A percentile compares a stretch with the other conserved stretches of the same genome.
Evolutionary conservation across 768 basidiomycete genomes (phyloP).

Genomic region (Suillus plorans): DNA sequence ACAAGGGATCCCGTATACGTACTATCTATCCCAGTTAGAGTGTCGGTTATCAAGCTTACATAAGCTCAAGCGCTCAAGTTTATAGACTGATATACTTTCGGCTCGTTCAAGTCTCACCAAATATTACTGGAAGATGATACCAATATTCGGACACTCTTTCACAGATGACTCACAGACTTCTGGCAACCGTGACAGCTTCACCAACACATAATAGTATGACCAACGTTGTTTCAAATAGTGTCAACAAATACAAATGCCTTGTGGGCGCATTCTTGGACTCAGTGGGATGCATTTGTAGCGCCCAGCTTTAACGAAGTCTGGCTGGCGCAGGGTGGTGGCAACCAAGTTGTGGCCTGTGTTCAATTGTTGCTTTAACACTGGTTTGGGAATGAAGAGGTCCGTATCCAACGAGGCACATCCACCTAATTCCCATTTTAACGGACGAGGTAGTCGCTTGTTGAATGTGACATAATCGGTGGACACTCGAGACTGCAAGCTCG

Average conservation of each 20-base stretch:
- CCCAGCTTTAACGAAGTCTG: constrained; percentile 9
- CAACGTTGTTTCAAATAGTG: constrained; percentile 23
- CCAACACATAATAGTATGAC: background rate
- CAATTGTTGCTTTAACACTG: too few species aligned
- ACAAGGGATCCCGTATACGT: background rate
- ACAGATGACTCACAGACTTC: background rate
- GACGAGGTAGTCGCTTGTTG: background rate
- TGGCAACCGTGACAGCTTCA: background rate
- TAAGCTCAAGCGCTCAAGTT: too few species aligned
- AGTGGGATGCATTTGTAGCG: background rate
- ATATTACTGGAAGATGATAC: background rate
- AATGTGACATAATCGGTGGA: background rate
- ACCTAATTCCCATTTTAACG: background rate
- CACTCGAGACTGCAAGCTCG: background rate
- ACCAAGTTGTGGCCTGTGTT: constrained; percentile 30
- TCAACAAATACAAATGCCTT: background rate
- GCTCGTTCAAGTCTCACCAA: background rate
- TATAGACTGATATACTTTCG: too few species aligned
- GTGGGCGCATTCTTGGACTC: background rate
- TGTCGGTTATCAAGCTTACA: too few species aligned
- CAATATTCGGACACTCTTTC: background rate
- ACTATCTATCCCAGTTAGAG: background rate
- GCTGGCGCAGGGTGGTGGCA: constrained; percentile 39
- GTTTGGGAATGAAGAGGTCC: constrained; percentile 29
- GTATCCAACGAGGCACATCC: constrained; percentile 19